These are phyloP conservation scores for Rhynchosporium graminicola DNA, from an alignment of 2,329 filamentous ascomycete genomes.

Conservation along the genomic window DNA sequence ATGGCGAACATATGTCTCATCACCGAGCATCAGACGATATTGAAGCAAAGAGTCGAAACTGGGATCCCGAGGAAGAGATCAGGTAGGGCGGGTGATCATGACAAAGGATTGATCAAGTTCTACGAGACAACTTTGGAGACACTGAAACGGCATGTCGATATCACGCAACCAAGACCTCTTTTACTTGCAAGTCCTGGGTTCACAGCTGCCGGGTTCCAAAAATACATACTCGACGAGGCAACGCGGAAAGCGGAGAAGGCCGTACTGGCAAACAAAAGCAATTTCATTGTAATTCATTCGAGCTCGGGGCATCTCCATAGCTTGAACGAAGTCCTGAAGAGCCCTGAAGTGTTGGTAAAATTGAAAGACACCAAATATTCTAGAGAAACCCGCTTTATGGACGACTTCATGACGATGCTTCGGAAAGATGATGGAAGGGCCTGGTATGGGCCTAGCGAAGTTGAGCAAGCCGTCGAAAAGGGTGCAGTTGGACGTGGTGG, in stretches of 20 bases:
- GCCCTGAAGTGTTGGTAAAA: slow-evolving; percentile 72
- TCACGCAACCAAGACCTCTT: slow-evolving; percentile 68
- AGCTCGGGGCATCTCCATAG: slow-evolving; percentile 85
- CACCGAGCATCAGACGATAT: slow-evolving; percentile 75
- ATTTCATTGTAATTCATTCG: slow-evolving; percentile 74
- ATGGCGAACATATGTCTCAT: slow-evolving; percentile 81
- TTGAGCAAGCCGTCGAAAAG: slow-evolving; percentile 78
- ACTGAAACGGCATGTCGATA: slow-evolving; percentile 76
- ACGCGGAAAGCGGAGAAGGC: slow-evolving; percentile 64
- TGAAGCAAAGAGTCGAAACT: slow-evolving; percentile 70
- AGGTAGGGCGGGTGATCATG: slow-evolving; percentile 60
- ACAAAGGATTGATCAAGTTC: slow-evolving; percentile 74
- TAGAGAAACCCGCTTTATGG: slow-evolving; percentile 80
- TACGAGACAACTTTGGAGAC: slow-evolving; percentile 76
- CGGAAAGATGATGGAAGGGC: slow-evolving; percentile 84
- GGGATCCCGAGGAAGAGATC: slow-evolving; percentile 68
- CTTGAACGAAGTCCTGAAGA: slow-evolving; percentile 83
- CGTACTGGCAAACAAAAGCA: slow-evolving; percentile 62
- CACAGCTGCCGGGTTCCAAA: slow-evolving; percentile 76
- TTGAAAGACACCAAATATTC: slow-evolving; percentile 88
- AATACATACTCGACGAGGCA: slow-evolving; percentile 68
- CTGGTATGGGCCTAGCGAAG: slow-evolving; percentile 85
- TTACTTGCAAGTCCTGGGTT: slow-evolving; percentile 90
- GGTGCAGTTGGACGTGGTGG: slow-evolving; percentile 87
- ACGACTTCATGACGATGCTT: slow-evolving; percentile 76